These are phyloP conservation scores for Corniculantispora saksenae DNA, from an alignment of 2,329 filamentous ascomycete genomes.

Conservation along the genomic window DNA sequence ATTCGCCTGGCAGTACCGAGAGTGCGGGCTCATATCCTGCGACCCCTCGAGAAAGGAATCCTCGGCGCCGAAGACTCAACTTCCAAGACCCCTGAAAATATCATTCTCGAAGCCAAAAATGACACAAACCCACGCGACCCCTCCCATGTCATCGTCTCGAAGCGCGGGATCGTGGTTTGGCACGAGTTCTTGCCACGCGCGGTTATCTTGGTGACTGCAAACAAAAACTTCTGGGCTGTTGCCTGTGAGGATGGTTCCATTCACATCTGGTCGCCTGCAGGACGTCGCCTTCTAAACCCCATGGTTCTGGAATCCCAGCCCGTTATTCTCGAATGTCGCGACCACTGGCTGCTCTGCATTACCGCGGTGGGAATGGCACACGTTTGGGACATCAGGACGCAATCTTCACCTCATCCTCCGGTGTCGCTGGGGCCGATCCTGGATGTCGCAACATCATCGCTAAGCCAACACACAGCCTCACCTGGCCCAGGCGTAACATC, in stretches of 20 bases:
- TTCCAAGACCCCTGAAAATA: constrained; percentile 64
- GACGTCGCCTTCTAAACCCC: constrained; percentile 80
- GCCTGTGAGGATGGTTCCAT: constrained; percentile 91
- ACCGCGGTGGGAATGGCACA: constrained; percentile 86
- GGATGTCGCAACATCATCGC: constrained; percentile 78
- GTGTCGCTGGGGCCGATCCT: constrained; percentile 86
- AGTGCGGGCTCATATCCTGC: constrained; percentile 77
- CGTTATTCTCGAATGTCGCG: constrained; percentile 88
- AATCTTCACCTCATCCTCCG: constrained; percentile 84
- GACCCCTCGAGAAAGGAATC: constrained; percentile 72
- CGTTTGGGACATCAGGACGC: constrained; percentile 87
- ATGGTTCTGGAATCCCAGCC: constrained; percentile 89
- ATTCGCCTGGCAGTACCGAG: constrained; percentile 85
- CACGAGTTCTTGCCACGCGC: constrained; percentile 88
- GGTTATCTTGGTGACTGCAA: constrained; percentile 88
- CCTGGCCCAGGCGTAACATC: constrained; percentile 84
- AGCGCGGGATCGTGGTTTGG: constrained; percentile 81
- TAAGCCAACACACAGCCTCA: constrained; percentile 74
- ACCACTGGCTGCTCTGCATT: constrained; percentile 86
- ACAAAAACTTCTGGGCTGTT: constrained; percentile 86
- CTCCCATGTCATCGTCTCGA: constrained; percentile 78
- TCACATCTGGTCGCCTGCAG: constrained; percentile 90
- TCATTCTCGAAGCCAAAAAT: constrained; percentile 87
- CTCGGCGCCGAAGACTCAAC: constrained; percentile 63
- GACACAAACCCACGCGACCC: constrained; percentile 77